Evolutionary conservation across 176 grass and related monocot species (phyloP).

Genomic region (Hyparrhenia diplandra): DNA sequence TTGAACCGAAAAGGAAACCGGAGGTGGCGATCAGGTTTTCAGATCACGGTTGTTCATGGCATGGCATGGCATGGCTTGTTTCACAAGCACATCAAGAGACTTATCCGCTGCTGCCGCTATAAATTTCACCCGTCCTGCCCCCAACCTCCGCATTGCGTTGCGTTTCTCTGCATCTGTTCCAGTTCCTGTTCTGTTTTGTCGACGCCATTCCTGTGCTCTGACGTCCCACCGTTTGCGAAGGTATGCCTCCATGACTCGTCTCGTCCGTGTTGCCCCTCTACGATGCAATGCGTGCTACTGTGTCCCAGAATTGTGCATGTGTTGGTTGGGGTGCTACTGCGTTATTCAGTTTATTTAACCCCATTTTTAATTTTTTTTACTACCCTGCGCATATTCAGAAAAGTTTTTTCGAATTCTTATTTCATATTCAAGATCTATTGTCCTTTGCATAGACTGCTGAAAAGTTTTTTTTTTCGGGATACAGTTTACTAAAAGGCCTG

Average conservation of each 20-base stretch:
- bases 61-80: constrained; percentile 31
- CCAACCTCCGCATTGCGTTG: not conserved
- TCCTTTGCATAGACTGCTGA: not conserved
- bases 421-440: not conserved
- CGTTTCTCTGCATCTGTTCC: not conserved
- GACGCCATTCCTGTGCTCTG: not conserved
- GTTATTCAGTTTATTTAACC: not conserved
- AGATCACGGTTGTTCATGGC: not conserved
- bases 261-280: not conserved
- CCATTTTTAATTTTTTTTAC: too few relatives aligned
- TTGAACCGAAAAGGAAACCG: not conserved
- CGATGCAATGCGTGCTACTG: not conserved
- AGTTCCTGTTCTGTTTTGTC: not conserved
- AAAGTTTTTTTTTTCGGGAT: not conserved
- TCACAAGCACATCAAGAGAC: not conserved
- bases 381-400: too few relatives aligned
- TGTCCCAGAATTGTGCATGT: too few relatives aligned
- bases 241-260: not conserved
- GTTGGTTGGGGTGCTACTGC: not conserved
- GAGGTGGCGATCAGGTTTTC: not conserved
- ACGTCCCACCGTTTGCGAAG: not conserved
- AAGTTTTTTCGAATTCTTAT: too few relatives aligned
- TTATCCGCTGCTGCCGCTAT: not conserved
- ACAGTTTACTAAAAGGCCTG: too few relatives aligned
- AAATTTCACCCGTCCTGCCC: not conserved